Evolutionary conservation across 2,329 filamentous ascomycete species (phyloP), one percentile per base, ranked within the genome.

Genomic region (Colletotrichum limetticola): DNA sequence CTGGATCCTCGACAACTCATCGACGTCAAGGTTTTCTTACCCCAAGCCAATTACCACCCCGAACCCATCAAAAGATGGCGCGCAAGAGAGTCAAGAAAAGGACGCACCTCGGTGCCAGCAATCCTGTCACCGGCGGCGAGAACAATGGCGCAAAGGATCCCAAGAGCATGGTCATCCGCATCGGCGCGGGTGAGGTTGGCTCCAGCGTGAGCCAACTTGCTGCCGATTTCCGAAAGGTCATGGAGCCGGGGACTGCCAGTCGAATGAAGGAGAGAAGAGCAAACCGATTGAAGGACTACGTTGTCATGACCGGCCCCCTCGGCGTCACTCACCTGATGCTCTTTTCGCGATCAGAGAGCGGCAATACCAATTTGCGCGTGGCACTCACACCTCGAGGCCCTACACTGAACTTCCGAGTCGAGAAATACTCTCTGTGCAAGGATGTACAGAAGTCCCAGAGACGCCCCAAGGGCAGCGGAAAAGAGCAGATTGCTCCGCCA

Each of bases 161-260:
- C 42, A 98, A 98, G 88, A 97, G 93, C 82, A 98, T 99, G 96
- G 96, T 99, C 71, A 98, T 99, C 83, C 94, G 97, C 77, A 95
- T 98, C 79, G 97, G 97, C 78, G 96, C 95, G 78, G 94, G 95
- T 78, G 94, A 98, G 81, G 95, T 99, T 65, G 97, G 97, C 71
- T 91, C 94, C 72, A 97, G 94, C 82, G 90, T 99, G 78, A 96
- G 93, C 81, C 95, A 98, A 84, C 87, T 99, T 77, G 95, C 96
- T 26, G 92, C 93, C 77, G 97, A 99, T 85, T 94, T 98, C 72
- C 92, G 97, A 78, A 89, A 89, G 68, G 96, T 98, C 85, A 97
- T 99, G 95, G 95, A 98, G 83, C 97, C 97, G 1, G 94, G 95
- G 66, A 99, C 97, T 4, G 97, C 97, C 4, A 93, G 92, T 74